Evolutionary conservation across 371 early-diverging fungal genomes (phyloP).

Genomic region (Actinomortierella ambigua): DNA sequence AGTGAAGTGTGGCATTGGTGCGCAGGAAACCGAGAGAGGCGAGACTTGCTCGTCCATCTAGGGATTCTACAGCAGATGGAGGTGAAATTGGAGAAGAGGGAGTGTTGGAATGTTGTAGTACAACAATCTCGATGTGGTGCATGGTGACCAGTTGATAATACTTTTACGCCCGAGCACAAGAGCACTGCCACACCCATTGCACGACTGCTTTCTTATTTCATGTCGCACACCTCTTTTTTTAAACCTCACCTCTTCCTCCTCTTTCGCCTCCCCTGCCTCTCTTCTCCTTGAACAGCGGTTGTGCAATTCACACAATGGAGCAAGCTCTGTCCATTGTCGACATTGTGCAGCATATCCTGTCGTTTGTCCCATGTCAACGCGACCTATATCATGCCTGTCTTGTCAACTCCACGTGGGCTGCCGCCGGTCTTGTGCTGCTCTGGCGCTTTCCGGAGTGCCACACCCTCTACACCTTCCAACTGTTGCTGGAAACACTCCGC

Average conservation of each 20-base stretch:
- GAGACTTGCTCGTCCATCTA: too few species aligned
- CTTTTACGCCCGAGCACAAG: too few species aligned
- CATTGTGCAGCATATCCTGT: constrained; percentile 40
- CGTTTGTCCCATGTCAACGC: constrained; percentile 16
- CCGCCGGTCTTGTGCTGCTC: constrained; percentile 26
- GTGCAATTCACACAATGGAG: neutral
- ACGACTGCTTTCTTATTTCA: too few species aligned
- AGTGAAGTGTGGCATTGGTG: too few species aligned
- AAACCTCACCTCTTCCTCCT: neutral
- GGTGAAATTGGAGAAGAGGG: too few species aligned
- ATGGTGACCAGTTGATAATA: too few species aligned
- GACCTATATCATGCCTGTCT: constrained; percentile 33
- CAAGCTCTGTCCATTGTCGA: constrained; percentile 34
- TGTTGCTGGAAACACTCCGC: constrained; percentile 35
- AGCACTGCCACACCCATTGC: too few species aligned
- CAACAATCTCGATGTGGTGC: too few species aligned
- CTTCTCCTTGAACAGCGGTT: neutral
- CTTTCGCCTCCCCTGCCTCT: neutral
- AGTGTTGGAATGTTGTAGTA: too few species aligned
- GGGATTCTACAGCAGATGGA: too few species aligned
- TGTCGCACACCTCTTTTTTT: neutral
- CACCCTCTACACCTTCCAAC: constrained; percentile 23
- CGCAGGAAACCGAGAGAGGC: too few species aligned
- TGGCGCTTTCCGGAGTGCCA: constrained; percentile 33
- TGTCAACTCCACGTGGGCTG: constrained; percentile 44